These are phyloP conservation scores for Aspergillus fumigatus DNA, from an alignment of 2,329 filamentous ascomycete species.

Conservation along the genomic window DNA sequence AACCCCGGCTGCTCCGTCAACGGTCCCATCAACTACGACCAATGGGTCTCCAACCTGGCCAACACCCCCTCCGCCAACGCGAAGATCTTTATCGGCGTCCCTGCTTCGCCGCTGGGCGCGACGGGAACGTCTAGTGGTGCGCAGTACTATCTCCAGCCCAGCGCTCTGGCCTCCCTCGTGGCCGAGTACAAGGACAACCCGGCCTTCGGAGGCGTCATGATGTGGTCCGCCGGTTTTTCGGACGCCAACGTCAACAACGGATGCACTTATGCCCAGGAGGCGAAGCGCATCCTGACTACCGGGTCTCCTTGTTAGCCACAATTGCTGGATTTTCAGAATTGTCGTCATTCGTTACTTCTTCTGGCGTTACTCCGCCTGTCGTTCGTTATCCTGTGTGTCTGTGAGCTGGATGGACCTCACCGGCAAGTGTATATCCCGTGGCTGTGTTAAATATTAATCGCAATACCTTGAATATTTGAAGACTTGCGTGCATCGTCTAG, in stretches of 20 bases:
- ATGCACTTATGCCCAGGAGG: slow-evolving; percentile 42
- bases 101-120: slow-evolving; percentile 27
- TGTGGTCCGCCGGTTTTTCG: slow-evolving; percentile 42
- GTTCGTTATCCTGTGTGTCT: background rate
- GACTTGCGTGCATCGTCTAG: background rate
- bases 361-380: background rate
- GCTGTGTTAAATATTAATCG: background rate
- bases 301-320: slow-evolving; percentile 24
- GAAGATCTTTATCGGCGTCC: slow-evolving; percentile 19
- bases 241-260: slow-evolving; percentile 33
- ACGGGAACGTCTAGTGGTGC: slow-evolving; percentile 25
- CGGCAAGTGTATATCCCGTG: background rate
- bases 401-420: background rate
- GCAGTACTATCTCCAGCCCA: slow-evolving; percentile 15
- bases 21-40: slow-evolving; percentile 21
- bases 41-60: slow-evolving; percentile 15
- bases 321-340: background rate
- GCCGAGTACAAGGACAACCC: slow-evolving; percentile 6
- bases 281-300: slow-evolving; percentile 33
- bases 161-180: slow-evolving; percentile 11
- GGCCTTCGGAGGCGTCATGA: slow-evolving; percentile 23
- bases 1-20: slow-evolving; percentile 29
- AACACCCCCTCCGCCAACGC: slow-evolving; percentile 17
- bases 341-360: background rate
- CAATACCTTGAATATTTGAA: background rate